Base-by-base conservation (phyloP, 2,329 filamentous ascomycete species). In the Xylariales sp. region DNA sequence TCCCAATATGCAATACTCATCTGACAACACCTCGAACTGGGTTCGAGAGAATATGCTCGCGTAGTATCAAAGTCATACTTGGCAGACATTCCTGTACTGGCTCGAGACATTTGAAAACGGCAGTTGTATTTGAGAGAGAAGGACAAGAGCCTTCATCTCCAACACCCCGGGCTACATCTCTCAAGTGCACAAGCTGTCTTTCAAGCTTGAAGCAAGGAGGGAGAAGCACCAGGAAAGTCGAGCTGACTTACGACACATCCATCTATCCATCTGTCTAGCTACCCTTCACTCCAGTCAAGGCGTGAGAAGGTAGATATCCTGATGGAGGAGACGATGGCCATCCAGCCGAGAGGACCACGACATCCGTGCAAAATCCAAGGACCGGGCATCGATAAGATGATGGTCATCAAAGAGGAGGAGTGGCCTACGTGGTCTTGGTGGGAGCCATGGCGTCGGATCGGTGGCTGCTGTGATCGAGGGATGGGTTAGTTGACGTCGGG, bases 331-430 rank as follows among this genome's bases (percentile, higher is more conserved):
- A 20, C 38, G n/a, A 33, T 18, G 32, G 38, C 38, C 53, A 65
- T 76, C 82, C 82, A 88, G 85, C 54, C 82, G 80, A 88, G 81
- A 85, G 82, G 82, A 88, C 85, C 76, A 79, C 80, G 78, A 86
- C 84, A 87, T 88, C 85, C 82, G 43, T 80, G 70, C 72, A 69
- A 71, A 63, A 61, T 37, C 56, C 68, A 73, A 70, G 70, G 64
- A 72, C 72, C 71, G 69, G 73, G 68, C 49, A 45, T 62, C 58
- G 49, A 57, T 51, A 54, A 52, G 50, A 46, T 49, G 70, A 66
- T 38, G 24, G 36, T 29, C 45, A 45, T 27, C 82, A 75, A 78
- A 76, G 74, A 47, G 53, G 48, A 82, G 75, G 78, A 76, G 73
- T 45, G 52, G 47, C 57, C 54, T 59, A 60, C 57, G 57, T 56